A percentile compares a stretch with the other conserved stretches of the same genome.
Conservation (phyloP, 2,329 filamentous ascomycete species). For the Alternaria infectoria region DNA sequence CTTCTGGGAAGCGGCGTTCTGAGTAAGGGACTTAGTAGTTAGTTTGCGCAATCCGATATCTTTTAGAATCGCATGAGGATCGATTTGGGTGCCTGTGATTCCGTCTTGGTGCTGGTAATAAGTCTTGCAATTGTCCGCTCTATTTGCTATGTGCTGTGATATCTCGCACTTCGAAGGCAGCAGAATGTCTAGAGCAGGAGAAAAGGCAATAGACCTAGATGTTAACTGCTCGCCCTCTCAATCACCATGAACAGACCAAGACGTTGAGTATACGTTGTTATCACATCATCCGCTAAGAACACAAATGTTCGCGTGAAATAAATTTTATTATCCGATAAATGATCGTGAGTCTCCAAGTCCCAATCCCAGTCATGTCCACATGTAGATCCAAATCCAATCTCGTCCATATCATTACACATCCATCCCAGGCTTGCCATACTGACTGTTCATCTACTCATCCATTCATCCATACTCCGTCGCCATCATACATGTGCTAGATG, state of each 20-base stretch:
- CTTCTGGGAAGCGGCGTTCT: neutral
- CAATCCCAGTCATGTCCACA: neutral
- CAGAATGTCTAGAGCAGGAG: neutral
- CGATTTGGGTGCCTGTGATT: neutral
- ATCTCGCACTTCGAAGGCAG: neutral
- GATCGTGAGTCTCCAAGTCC: neutral
- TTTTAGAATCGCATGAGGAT: neutral
- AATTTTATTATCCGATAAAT: neutral
- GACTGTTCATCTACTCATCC: neutral
- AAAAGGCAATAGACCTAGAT: neutral
- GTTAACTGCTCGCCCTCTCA: neutral
- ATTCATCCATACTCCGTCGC: neutral
- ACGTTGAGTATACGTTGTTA: neutral
- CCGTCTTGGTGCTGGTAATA: fast-evolving
- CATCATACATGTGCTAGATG: neutral
- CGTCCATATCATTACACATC: neutral
- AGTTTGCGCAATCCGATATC: neutral
- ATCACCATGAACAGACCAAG: neutral
- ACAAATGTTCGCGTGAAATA: neutral
- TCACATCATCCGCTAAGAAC: too few species aligned
- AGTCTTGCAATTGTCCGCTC: neutral
- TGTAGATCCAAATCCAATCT: neutral
- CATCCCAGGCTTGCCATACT: neutral
- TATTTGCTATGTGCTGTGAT: neutral
- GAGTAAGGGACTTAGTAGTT: neutral